A percentile compares a stretch with the other conserved stretches of the same genome.
Evolutionary conservation across 768 basidiomycete genomes (phyloP).

Genomic region (Podaxis sp.): DNA sequence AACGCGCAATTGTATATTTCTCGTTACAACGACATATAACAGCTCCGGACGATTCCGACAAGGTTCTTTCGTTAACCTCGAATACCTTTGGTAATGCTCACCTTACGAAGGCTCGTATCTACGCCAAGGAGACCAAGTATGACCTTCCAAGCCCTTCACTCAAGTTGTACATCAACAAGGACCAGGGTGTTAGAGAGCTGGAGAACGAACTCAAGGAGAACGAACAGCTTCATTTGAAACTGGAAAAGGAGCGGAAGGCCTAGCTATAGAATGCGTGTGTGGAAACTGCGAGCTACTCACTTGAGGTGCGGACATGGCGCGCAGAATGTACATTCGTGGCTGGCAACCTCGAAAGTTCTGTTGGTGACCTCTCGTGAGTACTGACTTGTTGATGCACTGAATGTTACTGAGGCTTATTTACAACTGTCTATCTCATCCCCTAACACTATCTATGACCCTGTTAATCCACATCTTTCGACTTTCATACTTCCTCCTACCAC

Average conservation of each 20-base stretch:
- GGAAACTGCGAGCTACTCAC: slow-evolving; percentile 72
- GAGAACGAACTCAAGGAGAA: slow-evolving; percentile 58
- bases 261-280: slow-evolving; percentile 81
- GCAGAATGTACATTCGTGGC: slow-evolving; percentile 76
- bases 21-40: slow-evolving; percentile 68
- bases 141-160: slow-evolving; percentile 58
- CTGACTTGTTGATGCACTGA: too few species aligned
- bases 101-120: slow-evolving; percentile 85
- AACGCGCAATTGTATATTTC: slow-evolving; percentile 88
- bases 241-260: slow-evolving; percentile 58
- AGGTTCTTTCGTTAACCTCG: slow-evolving; percentile 73
- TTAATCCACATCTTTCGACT: slow-evolving; percentile 78
- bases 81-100: slow-evolving; percentile 79
- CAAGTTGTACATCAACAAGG: slow-evolving; percentile 52
- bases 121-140: slow-evolving; percentile 78
- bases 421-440: slow-evolving; percentile 78
- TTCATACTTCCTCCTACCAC: slow-evolving; percentile 79
- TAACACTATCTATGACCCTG: slow-evolving; percentile 62
- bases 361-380: slow-evolving; percentile 80
- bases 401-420: slow-evolving; percentile 17
- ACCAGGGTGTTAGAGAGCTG: slow-evolving; percentile 55
- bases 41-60: slow-evolving; percentile 85
- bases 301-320: slow-evolving; percentile 67
- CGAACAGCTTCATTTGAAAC: slow-evolving; percentile 60
- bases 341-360: slow-evolving; percentile 80